Evolutionary conservation across 1,284 basidiomycete genomes (phyloP).

Genomic region (Cystobasidium slooffiae): DNA sequence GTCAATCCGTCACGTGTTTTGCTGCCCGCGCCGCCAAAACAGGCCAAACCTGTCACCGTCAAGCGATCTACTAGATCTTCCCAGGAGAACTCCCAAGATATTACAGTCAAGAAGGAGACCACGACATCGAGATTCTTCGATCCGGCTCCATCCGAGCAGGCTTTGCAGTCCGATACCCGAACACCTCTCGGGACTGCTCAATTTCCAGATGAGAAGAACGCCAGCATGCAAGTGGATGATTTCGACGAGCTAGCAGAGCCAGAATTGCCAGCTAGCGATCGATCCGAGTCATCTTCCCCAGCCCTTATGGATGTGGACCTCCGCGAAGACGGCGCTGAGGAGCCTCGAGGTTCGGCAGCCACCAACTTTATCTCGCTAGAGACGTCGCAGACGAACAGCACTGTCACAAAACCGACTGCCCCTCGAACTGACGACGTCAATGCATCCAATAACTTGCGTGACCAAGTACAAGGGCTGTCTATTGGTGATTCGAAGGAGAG

Average conservation of each 20-base stretch:
- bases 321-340: background rate
- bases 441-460: too few species aligned
- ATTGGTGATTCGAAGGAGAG: too few species aligned
- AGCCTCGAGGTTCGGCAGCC: background rate
- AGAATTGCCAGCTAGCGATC: slow-evolving; percentile 10
- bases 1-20: slow-evolving; percentile 70
- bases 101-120: background rate
- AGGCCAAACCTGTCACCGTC: background rate
- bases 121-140: slow-evolving; percentile 10
- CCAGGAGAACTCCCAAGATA: background rate
- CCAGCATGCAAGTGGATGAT: background rate
- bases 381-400: too few species aligned
- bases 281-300: slow-evolving; percentile 1
- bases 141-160: too few species aligned
- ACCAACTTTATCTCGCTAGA: too few species aligned
- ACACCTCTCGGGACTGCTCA: too few species aligned
- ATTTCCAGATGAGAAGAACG: background rate
- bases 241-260: background rate
- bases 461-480: too few species aligned
- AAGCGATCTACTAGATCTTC: slow-evolving; percentile 14
- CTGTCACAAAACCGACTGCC: too few species aligned
- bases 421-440: too few species aligned
- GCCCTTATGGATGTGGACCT: background rate
- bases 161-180: background rate
- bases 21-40: background rate